Percentiles rank a stretch among this genome's conserved stretches.
Conservation (phyloP, 345 rosid species). For the Arabis hirsuta region DNA sequence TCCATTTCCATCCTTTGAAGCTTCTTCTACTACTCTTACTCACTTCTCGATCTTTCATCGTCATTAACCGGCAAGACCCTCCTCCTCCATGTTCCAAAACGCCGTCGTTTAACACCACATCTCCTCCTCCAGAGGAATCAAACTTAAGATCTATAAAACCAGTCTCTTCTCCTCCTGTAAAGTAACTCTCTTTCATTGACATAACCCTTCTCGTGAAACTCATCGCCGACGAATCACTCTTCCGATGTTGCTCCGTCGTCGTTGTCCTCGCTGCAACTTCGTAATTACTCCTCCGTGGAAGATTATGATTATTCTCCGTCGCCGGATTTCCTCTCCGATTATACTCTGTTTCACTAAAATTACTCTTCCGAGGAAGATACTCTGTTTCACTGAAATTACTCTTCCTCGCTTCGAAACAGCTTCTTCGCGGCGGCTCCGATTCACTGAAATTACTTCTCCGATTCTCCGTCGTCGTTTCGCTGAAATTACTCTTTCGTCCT, state of each 20-base stretch:
- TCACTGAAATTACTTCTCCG: constrained; percentile 80
- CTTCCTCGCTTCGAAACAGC: constrained; percentile 64
- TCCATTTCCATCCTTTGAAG: constrained; percentile 96
- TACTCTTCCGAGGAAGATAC: constrained; percentile 49
- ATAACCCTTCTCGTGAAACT: constrained; percentile 60
- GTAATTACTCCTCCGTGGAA: constrained; percentile 52
- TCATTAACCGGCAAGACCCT: constrained; percentile 67
- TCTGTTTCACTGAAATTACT: constrained; percentile 68
- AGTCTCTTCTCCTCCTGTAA: constrained; percentile 72
- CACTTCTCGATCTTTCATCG: constrained; percentile 59
- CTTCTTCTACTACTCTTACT: constrained; percentile 79
- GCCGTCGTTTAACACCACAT: constrained; percentile 42
- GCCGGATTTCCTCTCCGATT: constrained; percentile 51
- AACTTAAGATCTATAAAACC: constrained; percentile 92
- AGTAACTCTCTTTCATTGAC: constrained; percentile 76
- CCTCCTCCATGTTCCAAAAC: constrained; percentile 49
- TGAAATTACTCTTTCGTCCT: constrained; percentile 45
- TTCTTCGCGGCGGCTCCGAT: constrained; percentile 58
- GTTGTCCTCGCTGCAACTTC: constrained; percentile 52
- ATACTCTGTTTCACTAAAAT: constrained; percentile 52
- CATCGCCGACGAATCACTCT: constrained; percentile 42
- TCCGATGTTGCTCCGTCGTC: constrained; percentile 11
- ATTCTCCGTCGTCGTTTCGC: constrained; percentile 47
- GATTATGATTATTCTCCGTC: not conserved
- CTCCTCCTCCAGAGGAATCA: constrained; percentile 66